Evolutionary conservation across 1,284 basidiomycete species (phyloP).

Genomic region (Rhizoctonia solani): DNA sequence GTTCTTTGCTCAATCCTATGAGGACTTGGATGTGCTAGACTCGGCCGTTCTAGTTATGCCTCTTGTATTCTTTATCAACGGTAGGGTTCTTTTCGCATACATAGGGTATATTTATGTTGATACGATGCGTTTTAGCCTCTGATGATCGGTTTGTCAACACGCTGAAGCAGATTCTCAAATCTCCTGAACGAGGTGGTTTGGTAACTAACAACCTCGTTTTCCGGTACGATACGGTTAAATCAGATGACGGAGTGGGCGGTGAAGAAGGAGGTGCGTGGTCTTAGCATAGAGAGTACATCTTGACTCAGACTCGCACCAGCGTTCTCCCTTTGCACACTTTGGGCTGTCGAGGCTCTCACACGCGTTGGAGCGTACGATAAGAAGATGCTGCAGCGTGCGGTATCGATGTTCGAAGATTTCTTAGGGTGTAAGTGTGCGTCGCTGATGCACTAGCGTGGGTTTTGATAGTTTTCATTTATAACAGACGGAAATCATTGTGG

Average conservation of each 20-base stretch:
- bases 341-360: conserved; percentile 62
- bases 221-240: conserved; percentile 73
- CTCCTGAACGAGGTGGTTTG: conserved; percentile 84
- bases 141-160: conserved; percentile 87
- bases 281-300: not conserved
- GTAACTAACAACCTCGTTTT: conserved; percentile 67
- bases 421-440: conserved; percentile 49
- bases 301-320: conserved; percentile 30
- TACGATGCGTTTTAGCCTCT: conserved; percentile 53
- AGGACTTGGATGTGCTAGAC: conserved; percentile 63
- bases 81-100: conserved; percentile 48
- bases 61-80: conserved; percentile 83
- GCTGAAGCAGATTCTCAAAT: conserved; percentile 76
- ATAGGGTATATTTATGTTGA: not conserved
- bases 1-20: conserved; percentile 78
- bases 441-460: not conserved
- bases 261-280: conserved; percentile 65
- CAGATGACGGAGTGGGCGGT: conserved; percentile 90
- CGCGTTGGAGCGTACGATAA: conserved; percentile 79
- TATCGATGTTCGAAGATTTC: conserved; percentile 75
- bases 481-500: conserved; percentile 82
- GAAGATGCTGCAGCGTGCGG: conserved; percentile 66
- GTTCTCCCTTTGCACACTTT: conserved; percentile 60
- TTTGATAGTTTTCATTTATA: not conserved
- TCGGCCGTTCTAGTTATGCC: conserved; percentile 82